Base-by-base conservation (phyloP, 2,329 filamentous ascomycete genomes). In the Cytospora chrysosperma region DNA sequence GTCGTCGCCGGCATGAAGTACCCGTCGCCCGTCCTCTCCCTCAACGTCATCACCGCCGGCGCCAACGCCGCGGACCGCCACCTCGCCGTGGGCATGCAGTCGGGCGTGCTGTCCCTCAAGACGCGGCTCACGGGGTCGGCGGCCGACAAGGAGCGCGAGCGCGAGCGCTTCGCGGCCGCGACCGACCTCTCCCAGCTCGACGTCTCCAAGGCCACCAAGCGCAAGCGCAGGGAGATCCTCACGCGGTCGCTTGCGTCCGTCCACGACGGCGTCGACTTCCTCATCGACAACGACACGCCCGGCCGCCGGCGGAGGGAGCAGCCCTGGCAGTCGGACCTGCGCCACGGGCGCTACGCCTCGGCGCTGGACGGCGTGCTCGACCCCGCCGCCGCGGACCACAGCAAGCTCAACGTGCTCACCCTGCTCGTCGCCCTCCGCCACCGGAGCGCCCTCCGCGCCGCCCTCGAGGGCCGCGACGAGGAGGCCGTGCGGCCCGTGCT, bases 1-100 rank as follows among this genome's bases (percentile, higher is more conserved):
- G 91, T 98, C 9, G 93, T 98, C n/a, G 90, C 92, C 47, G 94
- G 92, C 58, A 87, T 90, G 65, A 99, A 98, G 78, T 99, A 98
- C 76, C 89, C 92, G 6, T 91, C 92, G 1, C 95, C 95, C 1
- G 90, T 99, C 63, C 85, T 99, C 15, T 91, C 92, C 12, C 84
- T 98, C 64, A 86, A 85, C 65, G 89, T 97, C 51, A 86, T 97
- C 67, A 82, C 84, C 15, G 82, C 86, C 10, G 88, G 88, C n/a
- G 74, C 81, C 15, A 84, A 85, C 60, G 83, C 85, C 57, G 90
- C 93, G 70, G 95, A 99, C 78, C 92, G 93, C 68, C 95, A 99
- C 76, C 85, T 99, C 59, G 93, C 91, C 5, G 95, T 99, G 1
- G 95, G 94, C 74, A 94, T 98, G 88, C 89, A 95, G 71, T 96